Base-by-base conservation (phyloP, 2,329 filamentous ascomycete genomes). In the Tricladium varicosporioides region DNA sequence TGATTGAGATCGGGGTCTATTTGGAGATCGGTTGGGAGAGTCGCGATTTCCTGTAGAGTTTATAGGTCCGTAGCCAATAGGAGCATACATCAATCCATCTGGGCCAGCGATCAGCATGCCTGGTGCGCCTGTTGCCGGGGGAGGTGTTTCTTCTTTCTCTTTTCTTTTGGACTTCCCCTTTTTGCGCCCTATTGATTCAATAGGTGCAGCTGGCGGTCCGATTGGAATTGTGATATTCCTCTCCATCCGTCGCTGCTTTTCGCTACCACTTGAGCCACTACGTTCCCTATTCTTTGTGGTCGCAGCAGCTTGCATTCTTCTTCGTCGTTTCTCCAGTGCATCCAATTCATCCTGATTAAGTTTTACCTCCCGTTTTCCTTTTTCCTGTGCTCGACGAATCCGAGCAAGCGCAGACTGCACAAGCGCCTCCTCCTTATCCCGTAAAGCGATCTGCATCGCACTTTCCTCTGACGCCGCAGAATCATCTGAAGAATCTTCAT, bases 341-440 rank as follows among this genome's bases (percentile, higher is more conserved):
- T 87, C 88, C 65, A 96, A 78, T 72, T 97, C 92, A 53, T 88
- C 85, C 67, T 86, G 83, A 65, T 82, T 91, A 61, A 97, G 80
- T 70, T 87, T 88, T 55, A 97, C 90, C 56, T 95, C 89, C 46
- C 81, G 78, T 72, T 87, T 88, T 61, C 92, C 92, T 67, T 85
- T 85, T 61, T 84, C 83, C 70, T 90, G 86, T 14, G 92, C 91
- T 63, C 85, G 83, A 62, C 86, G 84, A 69, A 97, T 95, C 63
- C 91, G 87, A 66, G 86, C 85, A 72, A 95, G 75, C 43, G 92
- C 92, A 62, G 84, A 84, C 63, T 92, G 87, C 62, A 94, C 84
- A 65, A 96, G 74, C 61, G 82, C 80, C 64, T 93, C 88, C 70
- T 96, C 91, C 65, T 82, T 82, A 57, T 89, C 85, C 66, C 78